Base-by-base conservation (phyloP, 805 yeast species). In the Suhomyces canberraensis region DNA sequence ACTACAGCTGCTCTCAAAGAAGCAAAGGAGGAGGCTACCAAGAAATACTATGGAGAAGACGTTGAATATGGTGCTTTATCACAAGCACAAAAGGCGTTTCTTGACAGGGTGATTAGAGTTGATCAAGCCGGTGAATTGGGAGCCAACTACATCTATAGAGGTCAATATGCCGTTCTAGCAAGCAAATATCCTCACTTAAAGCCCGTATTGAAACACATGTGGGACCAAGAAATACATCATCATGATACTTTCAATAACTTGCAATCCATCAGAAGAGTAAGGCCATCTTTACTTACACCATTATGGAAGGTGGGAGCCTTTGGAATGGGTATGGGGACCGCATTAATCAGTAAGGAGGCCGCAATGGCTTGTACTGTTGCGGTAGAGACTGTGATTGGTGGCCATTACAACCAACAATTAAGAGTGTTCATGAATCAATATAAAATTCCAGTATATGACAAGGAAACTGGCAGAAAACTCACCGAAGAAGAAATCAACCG, bases 331-430 rank as follows among this genome's bases (percentile, higher is more conserved):
- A 78, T 79, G 1, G 84, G 81, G 1, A 93, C 98, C 0, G 97
- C 96, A 0, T 50, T 84, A 36, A 61, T 89, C 44, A 83, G 96
- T 13, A 87, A 88, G 53, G 96, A 91, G 56, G 97, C 96, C 2
- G 98, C 98, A 2, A 93, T 93, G 98, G 98, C 98, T 1, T 93
- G 98, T 58, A 93, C 98, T 0, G 98, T 90, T 42, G 98, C 98
- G 0, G 98, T 93, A 2, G 98, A 93, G 61, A 93, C 98, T 0
- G 98, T 93, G 4, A 93, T 93, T 58, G 98, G 98, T 2, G 85
- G 86, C 1, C 98, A 93, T 58, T 93, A 93, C 62, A 93, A 93
- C 56, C 81, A 80, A 43, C 98, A 93, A 59, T 67, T 93, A 46
- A 71, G 98, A 36, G 78, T 80, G 27, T 67, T 93, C 38, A 74